These are phyloP conservation scores for Vickermania spadyakhi DNA, from an alignment of 208 protist genomes.

Conservation along the genomic window DNA sequence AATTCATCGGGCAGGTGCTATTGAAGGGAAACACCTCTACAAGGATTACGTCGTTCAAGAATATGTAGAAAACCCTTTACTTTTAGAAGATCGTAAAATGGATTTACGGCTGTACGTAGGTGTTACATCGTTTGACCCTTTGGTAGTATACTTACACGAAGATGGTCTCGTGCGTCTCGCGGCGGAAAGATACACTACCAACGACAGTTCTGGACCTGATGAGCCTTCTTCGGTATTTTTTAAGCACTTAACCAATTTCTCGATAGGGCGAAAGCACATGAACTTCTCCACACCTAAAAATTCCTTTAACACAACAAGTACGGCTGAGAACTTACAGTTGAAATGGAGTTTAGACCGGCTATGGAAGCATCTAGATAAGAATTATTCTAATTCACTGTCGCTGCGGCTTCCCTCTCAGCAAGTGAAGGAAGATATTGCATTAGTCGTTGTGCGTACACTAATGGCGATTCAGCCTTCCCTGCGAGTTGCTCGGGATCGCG, in stretches of 20 bases:
- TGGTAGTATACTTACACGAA: conserved; percentile 85
- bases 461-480: conserved; percentile 42
- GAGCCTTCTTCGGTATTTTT: conserved; percentile 38
- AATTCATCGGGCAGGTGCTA: conserved; percentile 33
- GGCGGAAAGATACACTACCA: conserved; percentile 73
- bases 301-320: neutral
- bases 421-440: conserved; percentile 49
- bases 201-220: neutral
- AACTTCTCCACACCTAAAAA: conserved; percentile 15
- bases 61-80: conserved; percentile 90
- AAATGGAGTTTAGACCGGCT: conserved; percentile 1
- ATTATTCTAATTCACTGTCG: neutral
- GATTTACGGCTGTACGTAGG: conserved; percentile 93
- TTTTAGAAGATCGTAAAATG: conserved; percentile 92
- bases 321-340: neutral
- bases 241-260: conserved; percentile 91
- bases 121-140: conserved; percentile 85
- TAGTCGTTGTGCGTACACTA: conserved; percentile 63
- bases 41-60: conserved; percentile 87
- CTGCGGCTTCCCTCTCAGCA: conserved; percentile 14
- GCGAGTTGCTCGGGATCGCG: conserved; percentile 7
- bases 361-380: neutral
- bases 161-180: conserved; percentile 92
- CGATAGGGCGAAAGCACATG: conserved; percentile 35
- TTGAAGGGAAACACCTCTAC: conserved; percentile 8